A percentile compares a stretch with the other conserved stretches of the same genome.
These are phyloP conservation scores for Solanum gandarillasii DNA, from an alignment of 257 asterid genomes.

Conservation along the genomic window DNA sequence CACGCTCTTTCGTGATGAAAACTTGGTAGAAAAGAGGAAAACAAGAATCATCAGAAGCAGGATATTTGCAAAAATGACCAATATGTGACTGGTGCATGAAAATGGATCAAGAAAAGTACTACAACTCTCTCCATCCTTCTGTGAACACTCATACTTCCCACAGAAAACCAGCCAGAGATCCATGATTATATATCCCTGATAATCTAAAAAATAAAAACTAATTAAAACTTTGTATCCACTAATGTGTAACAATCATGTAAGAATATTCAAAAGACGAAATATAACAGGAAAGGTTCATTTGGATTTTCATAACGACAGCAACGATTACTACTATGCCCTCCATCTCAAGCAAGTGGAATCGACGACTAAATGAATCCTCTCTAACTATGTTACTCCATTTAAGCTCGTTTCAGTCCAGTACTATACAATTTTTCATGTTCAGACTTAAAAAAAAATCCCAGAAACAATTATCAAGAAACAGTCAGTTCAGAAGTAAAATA, in stretches of 20 bases:
- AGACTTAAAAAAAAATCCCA: neutral
- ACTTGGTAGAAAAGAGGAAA: neutral
- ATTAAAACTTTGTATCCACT: too few species aligned
- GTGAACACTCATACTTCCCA: slow-evolving; percentile 1
- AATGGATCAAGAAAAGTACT: neutral
- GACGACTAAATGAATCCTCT: neutral
- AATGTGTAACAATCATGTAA: neutral
- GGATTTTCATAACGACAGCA: neutral
- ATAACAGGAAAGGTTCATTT: neutral
- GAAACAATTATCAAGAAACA: neutral
- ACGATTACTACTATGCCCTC: neutral
- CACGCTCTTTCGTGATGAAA: neutral
- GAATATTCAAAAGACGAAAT: neutral
- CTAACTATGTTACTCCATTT: neutral
- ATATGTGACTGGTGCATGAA: slow-evolving; percentile 3
- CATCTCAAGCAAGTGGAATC: neutral
- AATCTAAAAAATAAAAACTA: neutral
- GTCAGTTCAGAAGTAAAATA: neutral
- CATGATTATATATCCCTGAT: neutral
- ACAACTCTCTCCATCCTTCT: neutral
- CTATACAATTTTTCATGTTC: neutral
- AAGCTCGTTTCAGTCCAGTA: neutral
- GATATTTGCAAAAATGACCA: slow-evolving; percentile 5
- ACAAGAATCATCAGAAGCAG: slow-evolving; percentile 1
- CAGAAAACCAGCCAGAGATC: slow-evolving; percentile 5